Conservation (phyloP, 495 filamentous ascomycete species). For the Penicillium angulare region DNA sequence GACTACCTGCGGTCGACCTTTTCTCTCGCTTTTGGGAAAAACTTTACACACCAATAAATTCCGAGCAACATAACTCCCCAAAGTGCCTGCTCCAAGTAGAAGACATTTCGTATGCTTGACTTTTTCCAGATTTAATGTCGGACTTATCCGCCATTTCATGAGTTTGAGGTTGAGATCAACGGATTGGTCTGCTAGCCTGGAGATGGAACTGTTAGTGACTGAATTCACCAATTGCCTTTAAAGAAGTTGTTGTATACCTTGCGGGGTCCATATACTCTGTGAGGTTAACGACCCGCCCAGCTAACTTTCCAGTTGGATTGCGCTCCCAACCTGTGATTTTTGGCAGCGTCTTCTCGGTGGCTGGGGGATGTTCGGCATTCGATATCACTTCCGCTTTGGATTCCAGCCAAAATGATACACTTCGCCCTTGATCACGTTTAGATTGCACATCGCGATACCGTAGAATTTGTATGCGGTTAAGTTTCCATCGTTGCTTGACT, state of each 20-base stretch:
- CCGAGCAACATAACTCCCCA: conserved; percentile 89
- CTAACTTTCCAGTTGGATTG: conserved; percentile 69
- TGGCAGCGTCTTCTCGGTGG: conserved; percentile 57
- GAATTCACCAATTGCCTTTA: background rate
- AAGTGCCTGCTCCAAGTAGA: conserved; percentile 89
- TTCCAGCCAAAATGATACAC: conserved; percentile 69
- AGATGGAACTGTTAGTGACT: background rate
- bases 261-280: conserved; percentile 89
- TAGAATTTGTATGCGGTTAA: conserved; percentile 77
- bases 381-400: conserved; percentile 39
- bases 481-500: conserved; percentile 75
- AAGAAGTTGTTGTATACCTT: conserved; percentile 36
- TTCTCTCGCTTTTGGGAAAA: too few species aligned
- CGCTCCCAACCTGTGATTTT: conserved; percentile 96
- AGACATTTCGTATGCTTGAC: conserved; percentile 92
- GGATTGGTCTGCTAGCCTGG: conserved; percentile 83
- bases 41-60: conserved; percentile 70
- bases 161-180: conserved; percentile 96
- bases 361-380: conserved; percentile 20
- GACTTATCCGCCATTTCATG: conserved; percentile 97
- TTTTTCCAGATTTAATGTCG: conserved; percentile 78
- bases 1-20: background rate
- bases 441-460: conserved; percentile 83
- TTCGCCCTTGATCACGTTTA: conserved; percentile 72
- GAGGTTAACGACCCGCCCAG: conserved; percentile 72